A percentile compares a stretch with the other conserved stretches of the same genome.
These are phyloP conservation scores for Achlya hypogyna DNA, from an alignment of 352 stramenopile genomes.

Conservation along the genomic window DNA sequence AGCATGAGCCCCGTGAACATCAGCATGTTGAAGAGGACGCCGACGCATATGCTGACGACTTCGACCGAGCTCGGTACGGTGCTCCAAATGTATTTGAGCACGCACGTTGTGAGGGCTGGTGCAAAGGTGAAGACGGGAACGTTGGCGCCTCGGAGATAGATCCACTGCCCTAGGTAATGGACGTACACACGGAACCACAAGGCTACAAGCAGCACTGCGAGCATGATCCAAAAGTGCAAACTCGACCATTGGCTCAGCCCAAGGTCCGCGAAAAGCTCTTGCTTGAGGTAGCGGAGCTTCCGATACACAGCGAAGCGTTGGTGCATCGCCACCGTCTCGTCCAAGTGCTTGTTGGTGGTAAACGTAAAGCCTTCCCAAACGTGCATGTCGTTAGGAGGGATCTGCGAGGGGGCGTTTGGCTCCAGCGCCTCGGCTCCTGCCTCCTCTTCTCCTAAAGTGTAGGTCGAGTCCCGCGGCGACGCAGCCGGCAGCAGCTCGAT, in stretches of 20 bases:
- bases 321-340: conserved; percentile 25
- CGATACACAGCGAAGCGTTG: conserved; percentile 45
- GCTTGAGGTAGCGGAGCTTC: conserved; percentile 71
- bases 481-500: not conserved
- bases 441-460: not conserved
- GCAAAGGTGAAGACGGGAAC: conserved; percentile 77
- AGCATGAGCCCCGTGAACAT: conserved; percentile 43
- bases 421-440: not conserved
- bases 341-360: conserved; percentile 11
- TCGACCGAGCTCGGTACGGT: conserved; percentile 52
- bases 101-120: conserved; percentile 46
- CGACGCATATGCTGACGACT: conserved; percentile 56
- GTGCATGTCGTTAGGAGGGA: not conserved
- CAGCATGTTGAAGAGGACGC: conserved; percentile 40
- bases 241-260: conserved; percentile 36
- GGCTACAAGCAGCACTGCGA: conserved; percentile 48
- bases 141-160: conserved; percentile 53
- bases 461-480: not conserved
- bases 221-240: conserved; percentile 72
- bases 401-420: not conserved
- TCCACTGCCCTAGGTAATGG: conserved; percentile 82
- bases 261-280: conserved; percentile 68
- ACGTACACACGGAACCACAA: conserved; percentile 84
- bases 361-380: conserved; percentile 19
- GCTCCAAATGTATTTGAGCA: conserved; percentile 80